Base-by-base conservation (phyloP, 2,329 filamentous ascomycete species). In the Epichloe sibirici region DNA sequence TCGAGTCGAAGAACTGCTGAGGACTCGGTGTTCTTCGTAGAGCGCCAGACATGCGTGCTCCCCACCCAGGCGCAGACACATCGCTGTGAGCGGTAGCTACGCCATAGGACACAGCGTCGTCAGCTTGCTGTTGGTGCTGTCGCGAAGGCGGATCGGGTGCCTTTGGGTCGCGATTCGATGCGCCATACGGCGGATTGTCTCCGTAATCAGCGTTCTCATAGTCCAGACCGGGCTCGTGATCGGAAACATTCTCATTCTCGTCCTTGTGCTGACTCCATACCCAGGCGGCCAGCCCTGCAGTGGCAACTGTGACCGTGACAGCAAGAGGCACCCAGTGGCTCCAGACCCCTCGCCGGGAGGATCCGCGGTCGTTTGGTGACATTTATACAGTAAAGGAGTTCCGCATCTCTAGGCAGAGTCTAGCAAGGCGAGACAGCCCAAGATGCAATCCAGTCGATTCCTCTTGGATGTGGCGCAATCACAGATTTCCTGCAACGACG, bases 241-340 rank as follows among this genome's bases (percentile, higher is more conserved):
- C 78, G 48, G 58, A 54, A 48, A 81, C 77, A 42, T 88, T 83
- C 31, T 90, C 84, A 51, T 88, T 84, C 54, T 84, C 79, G 58
- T 87, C 84, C 63, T 78, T 81, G 62, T 88, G 85, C 71, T 95
- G 90, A 67, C 86, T 94, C 90, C 90, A 95, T 55, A 90, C 82
- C 91, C 91, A 97, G 53, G 89, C 89, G 50, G 85, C 90, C 47
- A 95, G 72, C 37, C 90, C 90, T 52, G 87, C 83, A 23, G 90
- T 89, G 55, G 91, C 91, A 60, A 94, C 82, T 46, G 89, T 90
- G 54, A 95, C 82, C 48, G 90, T 96, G 58, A 95, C 71, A 58
- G 83, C 85, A 53, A 97, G 77, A 57, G 91, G 91, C 55, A 95
- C 81, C 88, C 90, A 96, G 71, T 94, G 91, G 63, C 84, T 80